phyloP scores from a whole-genome alignment of 139 green algal species.

The Pleodorina starrii region DNA sequence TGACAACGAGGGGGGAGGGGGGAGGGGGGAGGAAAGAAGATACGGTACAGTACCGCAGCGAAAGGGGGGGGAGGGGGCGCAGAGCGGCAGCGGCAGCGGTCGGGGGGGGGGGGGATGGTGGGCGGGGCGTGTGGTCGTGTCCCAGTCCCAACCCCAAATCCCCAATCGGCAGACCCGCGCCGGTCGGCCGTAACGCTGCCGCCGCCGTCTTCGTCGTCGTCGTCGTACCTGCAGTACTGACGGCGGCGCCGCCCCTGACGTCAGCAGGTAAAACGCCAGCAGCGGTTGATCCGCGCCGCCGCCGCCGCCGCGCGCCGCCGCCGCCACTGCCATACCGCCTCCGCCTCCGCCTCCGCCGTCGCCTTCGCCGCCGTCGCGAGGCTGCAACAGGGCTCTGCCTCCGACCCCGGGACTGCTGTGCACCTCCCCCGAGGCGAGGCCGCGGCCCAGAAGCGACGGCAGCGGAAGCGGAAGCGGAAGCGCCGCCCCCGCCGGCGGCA shows the following conservation, averaged over 20 bases:
- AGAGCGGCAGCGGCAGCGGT: neutral
- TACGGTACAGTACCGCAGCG: neutral
- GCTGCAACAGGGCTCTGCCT: neutral
- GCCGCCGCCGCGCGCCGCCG: neutral
- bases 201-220: no score
- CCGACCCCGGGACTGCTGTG: neutral
- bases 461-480: neutral
- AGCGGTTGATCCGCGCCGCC: neutral
- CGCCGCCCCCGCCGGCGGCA: neutral
- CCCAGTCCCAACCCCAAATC: no score
- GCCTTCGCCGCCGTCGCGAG: neutral
- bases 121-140: no score
- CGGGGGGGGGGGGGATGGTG: no score
- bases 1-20: neutral
- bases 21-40: neutral
- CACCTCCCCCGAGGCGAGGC: neutral
- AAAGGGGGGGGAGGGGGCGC: neutral
- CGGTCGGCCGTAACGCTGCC: no score
- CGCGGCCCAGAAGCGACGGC: neutral
- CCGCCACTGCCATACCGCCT: neutral
- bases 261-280: constrained; percentile 31
- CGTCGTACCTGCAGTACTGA: constrained; percentile 18
- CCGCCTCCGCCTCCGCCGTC: neutral
- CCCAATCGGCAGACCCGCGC: no score
- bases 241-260: constrained; percentile 7